phyloP scores from a whole-genome alignment of 1,139 yeast species.

The Geotrichum macrosporum region DNA sequence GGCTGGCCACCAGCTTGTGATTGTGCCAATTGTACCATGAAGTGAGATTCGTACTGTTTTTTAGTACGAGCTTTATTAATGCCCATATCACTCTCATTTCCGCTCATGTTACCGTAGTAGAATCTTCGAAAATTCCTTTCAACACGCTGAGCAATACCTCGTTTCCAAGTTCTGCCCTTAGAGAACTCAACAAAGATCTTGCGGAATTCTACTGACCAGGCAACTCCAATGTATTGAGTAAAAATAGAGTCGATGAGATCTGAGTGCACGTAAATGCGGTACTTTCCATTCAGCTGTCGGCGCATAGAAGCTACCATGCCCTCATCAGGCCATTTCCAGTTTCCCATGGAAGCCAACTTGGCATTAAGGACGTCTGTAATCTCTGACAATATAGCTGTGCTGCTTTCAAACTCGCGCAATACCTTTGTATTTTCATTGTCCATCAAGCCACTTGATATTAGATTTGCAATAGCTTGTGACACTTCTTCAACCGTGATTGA shows the following conservation, averaged over 20 bases:
- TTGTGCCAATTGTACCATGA: slow-evolving; percentile 11
- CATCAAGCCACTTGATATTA: slow-evolving; percentile 16
- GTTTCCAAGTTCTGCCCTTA: slow-evolving; percentile 1
- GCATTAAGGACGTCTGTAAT: slow-evolving; percentile 24
- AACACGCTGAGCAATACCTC: not conserved
- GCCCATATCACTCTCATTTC: not conserved
- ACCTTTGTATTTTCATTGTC: slow-evolving; percentile 15
- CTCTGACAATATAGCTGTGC: slow-evolving; percentile 20
- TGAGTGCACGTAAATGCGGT: slow-evolving; percentile 24
- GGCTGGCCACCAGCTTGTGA: not conserved
- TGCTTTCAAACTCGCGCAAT: slow-evolving; percentile 19
- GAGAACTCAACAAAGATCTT: slow-evolving; percentile 4
- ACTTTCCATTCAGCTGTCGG: slow-evolving; percentile 25
- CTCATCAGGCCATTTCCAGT: slow-evolving; percentile 24
- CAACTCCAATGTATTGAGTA: slow-evolving; percentile 21
- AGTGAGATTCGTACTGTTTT: slow-evolving; percentile 2
- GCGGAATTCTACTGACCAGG: slow-evolving; percentile 15
- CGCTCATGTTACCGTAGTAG: slow-evolving; percentile 11
- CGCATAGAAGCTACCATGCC: slow-evolving; percentile 19
- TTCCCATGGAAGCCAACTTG: slow-evolving; percentile 20
- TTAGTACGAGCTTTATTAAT: slow-evolving; percentile 11
- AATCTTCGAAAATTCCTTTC: slow-evolving; percentile 8
- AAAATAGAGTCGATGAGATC: slow-evolving; percentile 24
- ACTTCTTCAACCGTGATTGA: slow-evolving; percentile 3
- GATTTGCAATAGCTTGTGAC: slow-evolving; percentile 1